Base-by-base conservation (phyloP, 768 basidiomycete genomes). In the Rubroboletus satanas region DNA sequence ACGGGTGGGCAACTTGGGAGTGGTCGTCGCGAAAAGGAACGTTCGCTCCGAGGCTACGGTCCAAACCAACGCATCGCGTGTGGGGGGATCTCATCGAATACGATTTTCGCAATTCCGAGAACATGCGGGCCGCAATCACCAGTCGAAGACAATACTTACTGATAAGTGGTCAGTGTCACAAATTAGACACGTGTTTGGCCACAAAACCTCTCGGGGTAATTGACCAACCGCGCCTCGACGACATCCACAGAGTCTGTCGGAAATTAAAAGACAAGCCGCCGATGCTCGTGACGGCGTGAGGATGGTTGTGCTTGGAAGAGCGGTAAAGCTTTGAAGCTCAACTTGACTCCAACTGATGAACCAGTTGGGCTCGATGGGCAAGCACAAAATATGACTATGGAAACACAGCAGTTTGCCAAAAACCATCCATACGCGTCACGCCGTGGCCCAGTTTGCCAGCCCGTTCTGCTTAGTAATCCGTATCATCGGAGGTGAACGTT, bases 231-330 rank as follows among this genome's bases (percentile, higher is more conserved):
- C 45, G 15, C n/a, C 29, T 45, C 45, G 26, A 42, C 53, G 29
- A 54, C 39, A 26, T 23, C 35, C 23, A 37, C 47, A 23, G 43
- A 51, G 49, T 35, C 44, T 58, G 26, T 65, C 66, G 66, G 63
- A 67, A 65, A 66, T 67, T 52, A 67, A 62, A 56, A 33, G 33
- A 35, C 28, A 54, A 45, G 18, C 62, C 59, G 56, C 65, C 64
- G 52, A 48, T 26, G 26, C n/a, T n/a, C n/a, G 36, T 36, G 48
- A 44, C 42, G 26, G 8, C 26, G 26, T 39, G 31, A 49, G 47
- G 38, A 35, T 33, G 6, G 18, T 29, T 7, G 45, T 33, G 9
- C 41, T 49, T 15, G 23, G 17, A 9, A n/a, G 18, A n/a, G 32
- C 5, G 23, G 23, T 15, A 28, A 29, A 21, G 21, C 39, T 26